phyloP scores from a whole-genome alignment of 202 grass and related monocot species.

The Miscanthus sacchariflorus region DNA sequence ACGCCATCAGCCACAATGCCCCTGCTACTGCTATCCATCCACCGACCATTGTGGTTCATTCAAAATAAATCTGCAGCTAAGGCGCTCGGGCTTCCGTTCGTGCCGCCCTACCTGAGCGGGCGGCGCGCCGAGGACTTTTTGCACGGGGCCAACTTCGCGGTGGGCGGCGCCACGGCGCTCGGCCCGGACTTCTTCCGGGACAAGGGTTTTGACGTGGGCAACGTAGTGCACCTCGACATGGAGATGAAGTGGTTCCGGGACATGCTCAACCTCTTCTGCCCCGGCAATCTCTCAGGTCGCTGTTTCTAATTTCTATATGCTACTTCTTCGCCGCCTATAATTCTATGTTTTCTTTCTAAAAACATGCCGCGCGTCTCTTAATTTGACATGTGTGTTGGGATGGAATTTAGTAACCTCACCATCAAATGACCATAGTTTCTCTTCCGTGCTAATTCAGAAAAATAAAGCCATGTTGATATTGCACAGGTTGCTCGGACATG shows the following conservation, averaged over 20 bases:
- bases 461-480: neutral
- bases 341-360: too few relatives aligned
- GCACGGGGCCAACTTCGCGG: slow-evolving; percentile 69
- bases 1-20: neutral
- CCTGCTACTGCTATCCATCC: too few relatives aligned
- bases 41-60: too few relatives aligned
- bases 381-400: too few relatives aligned
- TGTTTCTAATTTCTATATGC: too few relatives aligned
- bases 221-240: slow-evolving; percentile 61
- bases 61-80: slow-evolving; percentile 48
- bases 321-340: too few relatives aligned
- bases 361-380: too few relatives aligned
- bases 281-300: too few relatives aligned
- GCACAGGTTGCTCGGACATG: slow-evolving; percentile 43
- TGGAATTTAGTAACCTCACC: too few relatives aligned
- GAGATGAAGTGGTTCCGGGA: slow-evolving; percentile 81
- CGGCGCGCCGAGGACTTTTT: slow-evolving; percentile 40
- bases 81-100: slow-evolving; percentile 44
- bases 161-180: slow-evolving; percentile 61
- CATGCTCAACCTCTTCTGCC: slow-evolving; percentile 54
- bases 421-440: too few relatives aligned
- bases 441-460: too few relatives aligned
- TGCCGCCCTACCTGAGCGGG: slow-evolving; percentile 53
- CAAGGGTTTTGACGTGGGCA: slow-evolving; percentile 26
- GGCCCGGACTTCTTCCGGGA: slow-evolving; percentile 52